Evolutionary conservation across 2,329 filamentous ascomycete species (phyloP).

Genomic region (Gnomoniopsis sp.): DNA sequence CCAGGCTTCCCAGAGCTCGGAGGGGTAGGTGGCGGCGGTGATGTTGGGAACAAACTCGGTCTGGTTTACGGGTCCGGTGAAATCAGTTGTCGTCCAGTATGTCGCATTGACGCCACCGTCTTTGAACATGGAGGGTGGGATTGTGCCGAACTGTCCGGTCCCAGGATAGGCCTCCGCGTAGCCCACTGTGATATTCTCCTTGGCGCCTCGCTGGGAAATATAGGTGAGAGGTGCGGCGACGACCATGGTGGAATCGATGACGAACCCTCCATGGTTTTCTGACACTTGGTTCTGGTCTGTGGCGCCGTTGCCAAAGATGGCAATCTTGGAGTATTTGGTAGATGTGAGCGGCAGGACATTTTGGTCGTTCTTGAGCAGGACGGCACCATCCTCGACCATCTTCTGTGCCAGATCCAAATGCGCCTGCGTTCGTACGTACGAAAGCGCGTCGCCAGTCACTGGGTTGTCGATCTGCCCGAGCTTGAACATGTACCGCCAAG

Average conservation of each 20-base stretch:
- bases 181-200: conserved; percentile 17
- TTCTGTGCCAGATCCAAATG: conserved; percentile 12
- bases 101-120: conserved; percentile 17
- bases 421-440: conserved; percentile 11
- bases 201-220: conserved; percentile 7
- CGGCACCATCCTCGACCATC: conserved; percentile 2
- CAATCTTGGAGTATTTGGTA: conserved; percentile 14
- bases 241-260: conserved; percentile 19
- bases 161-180: conserved; percentile 21
- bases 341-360: conserved; percentile 5
- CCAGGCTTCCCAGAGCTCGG: conserved; percentile 18
- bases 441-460: conserved; percentile 10
- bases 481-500: conserved; percentile 18
- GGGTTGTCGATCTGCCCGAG: conserved; percentile 15
- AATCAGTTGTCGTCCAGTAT: conserved; percentile 18
- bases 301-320: conserved; percentile 14
- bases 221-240: conserved; percentile 17
- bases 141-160: conserved; percentile 14
- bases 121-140: conserved; percentile 17
- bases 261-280: conserved; percentile 20
- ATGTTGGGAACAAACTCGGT: conserved; percentile 18
- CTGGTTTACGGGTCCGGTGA: conserved; percentile 15
- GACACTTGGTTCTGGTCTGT: conserved; percentile 16
- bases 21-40: conserved; percentile 16
- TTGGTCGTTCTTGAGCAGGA: conserved; percentile 16